These are phyloP conservation scores for Isochrysis galbana DNA, from an alignment of 78 protist genomes.

Conservation along the genomic window DNA sequence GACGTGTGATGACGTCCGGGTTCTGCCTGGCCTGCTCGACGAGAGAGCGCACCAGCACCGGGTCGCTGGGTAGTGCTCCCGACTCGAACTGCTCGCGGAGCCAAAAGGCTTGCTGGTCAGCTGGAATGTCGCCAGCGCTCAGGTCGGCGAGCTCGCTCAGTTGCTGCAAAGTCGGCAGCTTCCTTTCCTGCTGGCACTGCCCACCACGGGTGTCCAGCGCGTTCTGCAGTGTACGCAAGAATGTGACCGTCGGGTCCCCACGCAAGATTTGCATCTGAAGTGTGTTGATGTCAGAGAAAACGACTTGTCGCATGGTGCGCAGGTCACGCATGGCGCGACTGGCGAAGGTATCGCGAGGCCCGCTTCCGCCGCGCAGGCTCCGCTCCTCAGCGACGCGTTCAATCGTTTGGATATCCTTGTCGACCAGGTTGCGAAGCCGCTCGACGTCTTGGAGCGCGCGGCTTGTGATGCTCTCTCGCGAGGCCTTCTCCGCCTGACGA, in stretches of 20 bases:
- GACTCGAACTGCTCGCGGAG: conserved; percentile 7
- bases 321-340: background rate
- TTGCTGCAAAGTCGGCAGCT: no score
- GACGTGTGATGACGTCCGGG: background rate
- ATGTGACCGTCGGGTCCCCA: background rate
- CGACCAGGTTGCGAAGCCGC: background rate
- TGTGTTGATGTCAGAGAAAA: background rate
- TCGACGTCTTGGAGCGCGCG: background rate
- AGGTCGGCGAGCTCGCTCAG: no score
- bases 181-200: background rate
- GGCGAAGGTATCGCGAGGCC: background rate
- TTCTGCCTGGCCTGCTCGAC: background rate
- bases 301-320: background rate
- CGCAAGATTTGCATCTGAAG: background rate
- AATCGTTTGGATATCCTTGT: background rate
- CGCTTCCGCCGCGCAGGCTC: no score
- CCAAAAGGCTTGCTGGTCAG: no score
- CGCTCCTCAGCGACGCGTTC: background rate
- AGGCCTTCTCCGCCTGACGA: background rate
- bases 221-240: background rate
- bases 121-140: no score
- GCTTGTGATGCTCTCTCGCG: background rate
- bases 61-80: background rate
- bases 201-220: no score
- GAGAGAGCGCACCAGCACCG: background rate